Evolutionary conservation across 2,329 filamentous ascomycete species (phyloP).

Genomic region (Fusarium tricinctum): DNA sequence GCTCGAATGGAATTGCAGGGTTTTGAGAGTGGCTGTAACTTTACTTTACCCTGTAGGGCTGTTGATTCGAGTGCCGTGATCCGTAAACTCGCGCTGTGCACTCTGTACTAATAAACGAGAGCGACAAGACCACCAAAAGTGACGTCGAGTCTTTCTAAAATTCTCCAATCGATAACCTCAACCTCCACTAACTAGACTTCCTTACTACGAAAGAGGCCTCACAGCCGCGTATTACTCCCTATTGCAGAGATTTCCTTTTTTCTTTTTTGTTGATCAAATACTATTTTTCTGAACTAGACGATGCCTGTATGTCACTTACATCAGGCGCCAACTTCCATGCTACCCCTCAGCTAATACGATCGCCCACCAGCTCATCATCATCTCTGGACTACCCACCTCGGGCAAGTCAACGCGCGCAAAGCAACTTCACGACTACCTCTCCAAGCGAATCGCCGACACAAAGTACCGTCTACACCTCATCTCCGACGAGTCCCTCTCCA

Average conservation of each 20-base stretch:
- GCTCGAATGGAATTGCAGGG: conserved; percentile 3
- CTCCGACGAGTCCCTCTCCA: conserved; percentile 78
- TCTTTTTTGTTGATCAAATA: neutral
- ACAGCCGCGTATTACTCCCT: neutral
- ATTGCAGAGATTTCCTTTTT: neutral
- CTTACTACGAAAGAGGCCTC: conserved; percentile 9
- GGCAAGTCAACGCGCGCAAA: conserved; percentile 76
- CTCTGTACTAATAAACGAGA: neutral
- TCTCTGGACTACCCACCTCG: conserved; percentile 76
- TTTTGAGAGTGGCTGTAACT: conserved; percentile 20
- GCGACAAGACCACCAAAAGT: conserved; percentile 22
- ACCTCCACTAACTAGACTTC: conserved; percentile 12
- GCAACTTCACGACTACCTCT: conserved; percentile 76
- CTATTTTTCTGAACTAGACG: neutral
- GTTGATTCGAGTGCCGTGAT: conserved; percentile 28
- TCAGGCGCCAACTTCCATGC: conserved; percentile 1
- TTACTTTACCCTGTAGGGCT: conserved; percentile 37
- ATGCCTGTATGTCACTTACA: conserved; percentile 46
- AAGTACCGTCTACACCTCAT: conserved; percentile 79
- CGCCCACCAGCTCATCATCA: conserved; percentile 70
- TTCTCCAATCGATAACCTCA: conserved; percentile 24
- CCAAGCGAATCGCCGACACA: conserved; percentile 65
- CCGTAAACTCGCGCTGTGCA: conserved; percentile 12
- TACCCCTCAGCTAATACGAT: conserved; percentile 26
- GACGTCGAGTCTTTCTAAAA: conserved; percentile 36